Evolutionary conservation across 2,329 filamentous ascomycete genomes (phyloP).

Genomic region (Zasmidium citrigriseum): DNA sequence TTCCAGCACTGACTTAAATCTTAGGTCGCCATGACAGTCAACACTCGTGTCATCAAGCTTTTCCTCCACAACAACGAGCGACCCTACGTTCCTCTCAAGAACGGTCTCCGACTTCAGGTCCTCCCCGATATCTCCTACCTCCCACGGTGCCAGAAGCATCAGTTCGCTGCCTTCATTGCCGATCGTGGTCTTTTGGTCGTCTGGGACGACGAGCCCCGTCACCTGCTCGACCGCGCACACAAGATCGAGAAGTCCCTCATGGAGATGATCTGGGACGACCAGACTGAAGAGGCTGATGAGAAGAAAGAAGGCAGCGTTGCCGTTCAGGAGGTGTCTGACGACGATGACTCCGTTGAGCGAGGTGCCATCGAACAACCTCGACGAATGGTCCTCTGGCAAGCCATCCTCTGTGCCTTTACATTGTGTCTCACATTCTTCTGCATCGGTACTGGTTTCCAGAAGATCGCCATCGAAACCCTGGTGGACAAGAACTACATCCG

Average conservation of each 20-base stretch:
- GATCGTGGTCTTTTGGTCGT: slow-evolving; percentile 61
- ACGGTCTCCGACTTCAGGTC: slow-evolving; percentile 63
- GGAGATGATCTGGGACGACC: slow-evolving; percentile 59
- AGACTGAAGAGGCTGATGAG: slow-evolving; percentile 44
- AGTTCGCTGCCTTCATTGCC: slow-evolving; percentile 65
- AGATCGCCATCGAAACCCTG: slow-evolving; percentile 56
- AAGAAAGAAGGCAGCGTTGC: slow-evolving; percentile 44
- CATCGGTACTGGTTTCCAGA: slow-evolving; percentile 58
- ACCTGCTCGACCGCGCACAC: slow-evolving; percentile 54
- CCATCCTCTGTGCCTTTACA: slow-evolving; percentile 56
- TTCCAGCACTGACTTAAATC: slow-evolving; percentile 6
- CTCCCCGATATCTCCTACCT: slow-evolving; percentile 59
- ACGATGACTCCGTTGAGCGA: slow-evolving; percentile 40
- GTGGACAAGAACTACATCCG: slow-evolving; percentile 58
- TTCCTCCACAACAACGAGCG: slow-evolving; percentile 54
- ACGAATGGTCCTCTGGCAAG: slow-evolving; percentile 56
- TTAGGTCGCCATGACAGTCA: slow-evolving; percentile 68
- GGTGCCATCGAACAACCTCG: slow-evolving; percentile 44
- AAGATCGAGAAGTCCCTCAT: slow-evolving; percentile 57
- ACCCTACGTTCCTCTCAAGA: slow-evolving; percentile 59
- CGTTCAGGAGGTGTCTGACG: slow-evolving; percentile 34
- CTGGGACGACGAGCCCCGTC: slow-evolving; percentile 64
- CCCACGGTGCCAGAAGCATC: slow-evolving; percentile 62
- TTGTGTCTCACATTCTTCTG: slow-evolving; percentile 55
- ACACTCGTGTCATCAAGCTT: slow-evolving; percentile 64